These are phyloP conservation scores for Emydomyces testavorans DNA, from an alignment of 2,329 filamentous ascomycete species.

Conservation along the genomic window DNA sequence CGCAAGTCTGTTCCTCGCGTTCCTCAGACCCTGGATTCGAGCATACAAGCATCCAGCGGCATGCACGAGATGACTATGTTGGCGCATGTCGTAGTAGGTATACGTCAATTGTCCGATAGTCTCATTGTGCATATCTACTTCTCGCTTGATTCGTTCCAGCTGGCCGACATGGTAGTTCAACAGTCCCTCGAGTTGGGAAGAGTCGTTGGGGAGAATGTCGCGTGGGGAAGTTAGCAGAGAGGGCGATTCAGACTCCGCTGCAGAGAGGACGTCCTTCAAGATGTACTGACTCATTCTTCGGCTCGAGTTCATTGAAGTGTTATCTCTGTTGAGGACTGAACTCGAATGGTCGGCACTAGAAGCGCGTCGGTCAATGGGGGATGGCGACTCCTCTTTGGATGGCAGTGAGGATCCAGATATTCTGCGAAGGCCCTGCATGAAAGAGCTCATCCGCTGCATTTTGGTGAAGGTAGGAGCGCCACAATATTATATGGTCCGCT, in stretches of 20 bases:
- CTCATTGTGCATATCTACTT: slow-evolving; percentile 18
- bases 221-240: background rate
- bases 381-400: background rate
- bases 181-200: slow-evolving; percentile 18
- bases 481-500: background rate
- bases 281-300: background rate
- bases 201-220: slow-evolving; percentile 17
- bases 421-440: slow-evolving; percentile 9
- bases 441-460: slow-evolving; percentile 5
- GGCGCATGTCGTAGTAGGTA: slow-evolving; percentile 10
- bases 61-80: slow-evolving; percentile 3
- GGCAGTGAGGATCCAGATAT: slow-evolving; percentile 1
- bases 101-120: slow-evolving; percentile 14
- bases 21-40: slow-evolving; percentile 14
- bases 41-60: slow-evolving; percentile 11
- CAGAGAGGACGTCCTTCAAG: background rate
- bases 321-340: slow-evolving; percentile 1
- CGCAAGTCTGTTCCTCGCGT: slow-evolving; percentile 14
- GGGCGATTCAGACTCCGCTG: background rate
- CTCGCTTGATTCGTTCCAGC: slow-evolving; percentile 21
- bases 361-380: slow-evolving; percentile 7
- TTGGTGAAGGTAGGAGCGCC: background rate
- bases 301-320: background rate
- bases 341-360: slow-evolving; percentile 9
- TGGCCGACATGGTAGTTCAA: slow-evolving; percentile 23